Evolutionary conservation across 1,284 basidiomycete species (phyloP).

Genomic region (Marasmius oreades): DNA sequence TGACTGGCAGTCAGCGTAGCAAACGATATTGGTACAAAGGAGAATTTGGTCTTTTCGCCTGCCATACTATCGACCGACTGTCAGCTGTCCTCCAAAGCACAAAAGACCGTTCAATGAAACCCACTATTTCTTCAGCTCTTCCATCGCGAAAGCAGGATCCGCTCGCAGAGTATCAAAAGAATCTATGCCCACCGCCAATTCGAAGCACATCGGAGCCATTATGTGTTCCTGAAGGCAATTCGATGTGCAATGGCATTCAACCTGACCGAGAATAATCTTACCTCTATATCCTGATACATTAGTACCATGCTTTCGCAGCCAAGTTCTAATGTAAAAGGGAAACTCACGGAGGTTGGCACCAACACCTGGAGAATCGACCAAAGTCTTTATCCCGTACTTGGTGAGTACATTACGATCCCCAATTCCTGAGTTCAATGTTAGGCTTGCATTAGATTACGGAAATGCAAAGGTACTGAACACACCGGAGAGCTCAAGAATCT

Average conservation of each 20-base stretch:
- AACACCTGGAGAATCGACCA: constrained; percentile 14
- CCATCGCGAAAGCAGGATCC: not conserved
- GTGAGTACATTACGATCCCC: constrained; percentile 4
- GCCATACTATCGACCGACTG: not conserved
- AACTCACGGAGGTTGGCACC: constrained; percentile 15
- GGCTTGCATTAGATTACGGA: no score
- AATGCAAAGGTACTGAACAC: not conserved
- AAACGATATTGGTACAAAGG: not conserved
- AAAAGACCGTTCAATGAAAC: not conserved
- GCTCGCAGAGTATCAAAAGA: not conserved
- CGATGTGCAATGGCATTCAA: not conserved
- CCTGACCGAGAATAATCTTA: not conserved
- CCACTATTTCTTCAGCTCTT: constrained; percentile 3
- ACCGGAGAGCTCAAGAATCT: constrained; percentile 17
- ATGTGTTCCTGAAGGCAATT: constrained; percentile 8
- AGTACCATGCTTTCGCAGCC: not conserved
- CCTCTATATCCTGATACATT: not conserved
- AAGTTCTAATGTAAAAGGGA: not conserved
- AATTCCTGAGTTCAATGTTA: not conserved
- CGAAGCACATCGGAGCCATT: not conserved
- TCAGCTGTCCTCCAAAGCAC: not conserved
- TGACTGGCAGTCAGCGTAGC: not conserved
- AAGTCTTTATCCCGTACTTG: constrained; percentile 7
- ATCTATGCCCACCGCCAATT: not conserved
- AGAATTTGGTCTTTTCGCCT: not conserved